Percentiles rank a stretch among this genome's conserved stretches.
Evolutionary conservation across 805 yeast genomes (phyloP).

Genomic region (Nakazawaea wyomingensis): DNA sequence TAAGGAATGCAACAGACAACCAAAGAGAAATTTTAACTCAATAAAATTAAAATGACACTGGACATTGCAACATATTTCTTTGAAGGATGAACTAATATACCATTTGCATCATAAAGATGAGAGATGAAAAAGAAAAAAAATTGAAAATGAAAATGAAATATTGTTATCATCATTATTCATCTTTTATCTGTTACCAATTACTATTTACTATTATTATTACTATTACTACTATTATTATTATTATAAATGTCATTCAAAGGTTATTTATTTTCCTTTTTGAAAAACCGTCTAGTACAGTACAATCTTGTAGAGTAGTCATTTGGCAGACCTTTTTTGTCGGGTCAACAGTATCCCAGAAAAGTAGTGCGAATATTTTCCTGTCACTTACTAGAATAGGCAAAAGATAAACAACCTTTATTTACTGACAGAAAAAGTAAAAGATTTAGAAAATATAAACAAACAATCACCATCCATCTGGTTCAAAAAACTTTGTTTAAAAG

Average conservation of each 20-base stretch:
- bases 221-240: slow-evolving; percentile 1
- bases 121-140: neutral
- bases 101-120: too few relatives aligned
- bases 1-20: too few relatives aligned
- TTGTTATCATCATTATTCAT: neutral
- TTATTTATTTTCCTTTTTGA: neutral
- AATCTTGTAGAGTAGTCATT: neutral
- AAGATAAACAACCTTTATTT: neutral
- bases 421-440: neutral
- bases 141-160: neutral
- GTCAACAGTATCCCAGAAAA: neutral
- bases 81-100: too few relatives aligned
- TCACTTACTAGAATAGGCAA: neutral
- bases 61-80: too few relatives aligned
- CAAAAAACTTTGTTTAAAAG: too few relatives aligned
- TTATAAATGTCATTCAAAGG: slow-evolving; percentile 1
- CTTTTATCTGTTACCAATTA: neutral
- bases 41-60: too few relatives aligned
- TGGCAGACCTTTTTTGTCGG: neutral
- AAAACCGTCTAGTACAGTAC: neutral
- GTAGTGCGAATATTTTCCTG: neutral
- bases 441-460: neutral
- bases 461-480: neutral
- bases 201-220: neutral
- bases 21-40: too few relatives aligned